Base-by-base conservation (phyloP, 345 rosid genomes). In the Populus deltoides region DNA sequence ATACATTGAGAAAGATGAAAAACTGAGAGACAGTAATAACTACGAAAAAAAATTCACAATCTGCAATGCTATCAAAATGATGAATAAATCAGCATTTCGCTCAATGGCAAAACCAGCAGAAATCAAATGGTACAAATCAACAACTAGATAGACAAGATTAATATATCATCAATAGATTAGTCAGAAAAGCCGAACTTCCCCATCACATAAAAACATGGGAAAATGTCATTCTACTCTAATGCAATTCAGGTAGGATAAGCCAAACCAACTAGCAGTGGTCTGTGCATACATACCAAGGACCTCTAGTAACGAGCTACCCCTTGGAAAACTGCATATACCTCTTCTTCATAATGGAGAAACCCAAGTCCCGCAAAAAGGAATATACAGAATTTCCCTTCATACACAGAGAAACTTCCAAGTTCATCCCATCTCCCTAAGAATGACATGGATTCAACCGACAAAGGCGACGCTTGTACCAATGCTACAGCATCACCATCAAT, bases 121-220 rank as follows among this genome's bases (percentile, higher is more conserved):
- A 75, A 76, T 62, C 57, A 66, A 24, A 74, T 65, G 73, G 16
- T 78, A 78, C 81, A 84, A 45, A 68, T 70, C 27, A 51, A 73
- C 16, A 7, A 57, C 71, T 45, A 33, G 68, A 53, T 57, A 43
- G 66, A 76, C 67, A 86, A 72, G 78, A 66, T 38, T 29, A 77
- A 45, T 45, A 13, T 45, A 45, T 45, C 75, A 45, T 45, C 75
- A 35, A 67, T 77, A 69, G 59, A 66, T 75, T 74, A 76, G 75
- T 35, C 66, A 8, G 72, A 72, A 73, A 70, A 78, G 51, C 51
- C 41, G 20, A 80, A 81, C 77, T 69, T 82, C 80, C 83, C 87
- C 86, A 55, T 67, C 78, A 73, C n/a, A 76, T 75, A 70, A 79
- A 72, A 33, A 72, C 11, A 41, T 61, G 75, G 80, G 83, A 86